These are phyloP conservation scores for Phytopythium ostracodes DNA, from an alignment of 352 stramenopile species.

Conservation along the genomic window DNA sequence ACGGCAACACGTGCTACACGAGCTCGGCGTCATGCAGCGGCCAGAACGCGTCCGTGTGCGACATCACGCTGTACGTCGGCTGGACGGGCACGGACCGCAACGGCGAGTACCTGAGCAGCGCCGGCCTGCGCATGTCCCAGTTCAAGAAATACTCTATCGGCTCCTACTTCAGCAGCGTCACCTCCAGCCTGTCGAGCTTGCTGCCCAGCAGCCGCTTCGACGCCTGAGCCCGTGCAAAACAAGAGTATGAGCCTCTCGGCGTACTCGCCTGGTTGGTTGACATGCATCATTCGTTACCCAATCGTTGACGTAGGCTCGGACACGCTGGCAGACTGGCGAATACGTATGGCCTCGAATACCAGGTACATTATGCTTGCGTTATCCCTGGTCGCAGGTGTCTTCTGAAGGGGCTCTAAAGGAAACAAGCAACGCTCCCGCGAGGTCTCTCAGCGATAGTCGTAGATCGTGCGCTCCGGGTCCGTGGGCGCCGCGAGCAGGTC, in stretches of 20 bases:
- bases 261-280: not conserved
- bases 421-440: constrained; percentile 4
- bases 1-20: constrained; percentile 70
- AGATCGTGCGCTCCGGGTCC: constrained; percentile 46
- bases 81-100: constrained; percentile 80
- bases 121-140: constrained; percentile 74
- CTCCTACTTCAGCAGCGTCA: constrained; percentile 68
- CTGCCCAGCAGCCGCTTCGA: constrained; percentile 47
- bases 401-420: constrained; percentile 10
- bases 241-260: not conserved
- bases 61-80: constrained; percentile 73
- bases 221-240: constrained; percentile 10
- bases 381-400: constrained; percentile 9
- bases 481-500: constrained; percentile 33
- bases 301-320: not conserved
- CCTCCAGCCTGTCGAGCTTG: constrained; percentile 43
- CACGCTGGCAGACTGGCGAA: not conserved
- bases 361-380: constrained; percentile 7
- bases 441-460: constrained; percentile 44
- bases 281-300: not conserved
- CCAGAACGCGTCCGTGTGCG: constrained; percentile 45
- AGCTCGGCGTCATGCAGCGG: constrained; percentile 14
- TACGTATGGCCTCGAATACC: constrained; percentile 4
- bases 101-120: constrained; percentile 75
- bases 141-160: constrained; percentile 83